Evolutionary conservation across 2,329 filamentous ascomycete genomes (phyloP), one percentile per base, ranked within the genome.

Genomic region (Elsinoe fawcettii): DNA sequence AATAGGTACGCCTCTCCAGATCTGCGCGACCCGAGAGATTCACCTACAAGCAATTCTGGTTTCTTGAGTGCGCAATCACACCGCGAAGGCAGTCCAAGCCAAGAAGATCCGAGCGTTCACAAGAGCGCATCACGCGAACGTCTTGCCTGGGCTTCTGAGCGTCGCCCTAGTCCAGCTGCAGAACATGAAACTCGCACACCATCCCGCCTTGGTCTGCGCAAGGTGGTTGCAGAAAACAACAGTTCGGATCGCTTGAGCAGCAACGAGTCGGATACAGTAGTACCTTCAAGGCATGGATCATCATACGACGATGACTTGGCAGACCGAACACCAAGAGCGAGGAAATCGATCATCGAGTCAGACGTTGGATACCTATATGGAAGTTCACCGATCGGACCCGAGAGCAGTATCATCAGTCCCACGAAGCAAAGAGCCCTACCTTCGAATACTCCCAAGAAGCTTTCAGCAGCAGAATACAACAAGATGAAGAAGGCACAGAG

Each of bases 401-500:
- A 68, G 3, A 69, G 67, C 55, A 64, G 66, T 9, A 66, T 67
- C 6, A 43, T 67, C 14, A 62, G 64, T 46, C 66, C 66, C 9
- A 51, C 51, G 41, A 55, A 55, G 39, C 27, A 53, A 25, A 20
- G 57, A 47, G 20, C 41, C 20, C 22, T n/a, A 39, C 57, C 41
- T 34, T 20, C 58, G 23, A 49, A n/a, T n/a, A 58, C 51, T 11
- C 60, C 63, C 0, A 93, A 93, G 70, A 86, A 93, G 61, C 95
- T 96, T 88, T 96, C 90, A 1, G 87, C 87, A 1, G 88, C 85
- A 9, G 84, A 96, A 68, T 96, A 95, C 63, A 90, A 96, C 58
- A 74, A 78, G 60, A 86, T 93, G 66, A 85, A 88, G 66, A 84
- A 85, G 62, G 58, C 47, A 14, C 65, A 66, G 5, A 63, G 66